Base-by-base conservation (phyloP, 1,284 basidiomycete genomes). In the Ceratobasidium sp. region DNA sequence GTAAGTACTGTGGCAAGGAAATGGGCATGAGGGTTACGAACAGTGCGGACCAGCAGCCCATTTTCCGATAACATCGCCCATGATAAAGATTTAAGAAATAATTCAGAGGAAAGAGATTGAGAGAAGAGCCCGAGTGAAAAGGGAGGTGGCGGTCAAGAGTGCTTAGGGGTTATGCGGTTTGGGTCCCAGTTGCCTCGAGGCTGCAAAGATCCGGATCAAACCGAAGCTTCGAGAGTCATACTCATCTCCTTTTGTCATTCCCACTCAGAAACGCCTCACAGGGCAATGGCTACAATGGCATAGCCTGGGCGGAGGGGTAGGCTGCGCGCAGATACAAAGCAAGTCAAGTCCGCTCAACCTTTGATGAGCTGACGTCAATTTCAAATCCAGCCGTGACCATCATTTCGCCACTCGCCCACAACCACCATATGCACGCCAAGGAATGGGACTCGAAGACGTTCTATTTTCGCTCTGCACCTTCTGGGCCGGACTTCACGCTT, bases 11-110 rank as follows among this genome's bases (percentile, higher is more conserved):
- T 39, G 48, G 9, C 32, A 30, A 8, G 32, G 12, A n/a, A 30
- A n/a, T 18, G 53, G 58, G 9, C 34, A 48, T 28, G 18, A n/a
- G 32, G 34, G 8, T 46, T 46, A 34, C 74, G 65, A 41, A 77
- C 76, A 77, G 57, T 76, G 71, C 16, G 73, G 72, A 1, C 76
- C 76, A n/a, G 74, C 67, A 23, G 75, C 59, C 76, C 76, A 77
- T 61, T 76, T 77, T 52, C 62, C 62, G 41, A 65, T 65, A 23
- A 65, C 62, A 34, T 65, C 62, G 34, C 62, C 62, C 62, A 65
- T 65, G 12, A 34, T 65, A n/a, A 39, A n/a, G n/a, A n/a, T n/a
- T n/a, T n/a, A n/a, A n/a, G n/a, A n/a, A n/a, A n/a, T n/a, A n/a
- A n/a, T n/a, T n/a, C n/a, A n/a, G n/a, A 14, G 4, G 53, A n/a